These are phyloP conservation scores for Suhomyces panamericanus DNA, from an alignment of 1,139 yeast genomes.

Conservation along the genomic window DNA sequence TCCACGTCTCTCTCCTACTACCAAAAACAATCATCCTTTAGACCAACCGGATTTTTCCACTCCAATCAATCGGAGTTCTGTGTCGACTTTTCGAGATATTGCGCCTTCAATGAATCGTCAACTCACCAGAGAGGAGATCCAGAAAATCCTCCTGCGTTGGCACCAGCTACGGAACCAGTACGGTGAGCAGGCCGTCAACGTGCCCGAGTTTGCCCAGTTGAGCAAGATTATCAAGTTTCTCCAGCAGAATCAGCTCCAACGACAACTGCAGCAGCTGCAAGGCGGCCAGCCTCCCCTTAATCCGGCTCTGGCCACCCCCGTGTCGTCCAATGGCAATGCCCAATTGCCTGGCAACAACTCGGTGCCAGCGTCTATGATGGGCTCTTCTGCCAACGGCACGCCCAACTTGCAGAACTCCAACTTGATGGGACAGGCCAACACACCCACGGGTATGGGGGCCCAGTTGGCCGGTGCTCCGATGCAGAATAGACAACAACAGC, in stretches of 20 bases:
- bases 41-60: slow-evolving; percentile 2
- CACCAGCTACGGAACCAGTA: slow-evolving; percentile 59
- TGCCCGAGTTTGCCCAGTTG: slow-evolving; percentile 61
- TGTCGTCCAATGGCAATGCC: slow-evolving; percentile 9
- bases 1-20: slow-evolving; percentile 3
- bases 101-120: slow-evolving; percentile 21
- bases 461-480: slow-evolving; percentile 2
- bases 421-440: slow-evolving; percentile 2
- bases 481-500: slow-evolving; percentile 7
- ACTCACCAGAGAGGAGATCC: slow-evolving; percentile 43
- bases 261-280: slow-evolving; percentile 21
- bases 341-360: slow-evolving; percentile 5
- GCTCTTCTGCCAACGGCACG: slow-evolving; percentile 8
- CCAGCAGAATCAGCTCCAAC: slow-evolving; percentile 42
- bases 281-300: slow-evolving; percentile 9
- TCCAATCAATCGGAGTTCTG: slow-evolving; percentile 6
- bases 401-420: slow-evolving; percentile 9
- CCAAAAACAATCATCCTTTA: background rate
- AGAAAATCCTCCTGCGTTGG: slow-evolving; percentile 55
- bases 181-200: slow-evolving; percentile 63
- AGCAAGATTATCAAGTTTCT: slow-evolving; percentile 56
- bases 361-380: slow-evolving; percentile 4
- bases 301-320: slow-evolving; percentile 13
- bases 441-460: background rate
- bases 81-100: slow-evolving; percentile 1